These are phyloP conservation scores for Phylloporus sp. DNA, from an alignment of 768 basidiomycete species.

Conservation along the genomic window DNA sequence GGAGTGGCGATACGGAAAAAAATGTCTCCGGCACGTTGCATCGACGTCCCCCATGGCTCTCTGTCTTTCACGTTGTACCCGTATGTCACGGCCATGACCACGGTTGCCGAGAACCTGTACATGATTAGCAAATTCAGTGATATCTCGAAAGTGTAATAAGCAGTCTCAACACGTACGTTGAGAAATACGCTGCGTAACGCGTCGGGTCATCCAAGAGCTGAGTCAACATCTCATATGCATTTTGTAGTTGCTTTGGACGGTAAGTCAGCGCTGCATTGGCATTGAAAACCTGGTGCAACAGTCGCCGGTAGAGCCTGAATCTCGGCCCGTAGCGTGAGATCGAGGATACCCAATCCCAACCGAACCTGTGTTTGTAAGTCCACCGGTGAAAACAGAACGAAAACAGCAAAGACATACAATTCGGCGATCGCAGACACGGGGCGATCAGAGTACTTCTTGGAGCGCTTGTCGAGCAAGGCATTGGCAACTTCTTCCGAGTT, in stretches of 20 bases:
- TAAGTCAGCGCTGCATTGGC: slow-evolving; percentile 8
- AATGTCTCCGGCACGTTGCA: slow-evolving; percentile 9
- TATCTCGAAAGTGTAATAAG: not conserved
- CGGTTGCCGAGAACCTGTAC: slow-evolving; percentile 3
- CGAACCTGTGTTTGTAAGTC: slow-evolving; percentile 11
- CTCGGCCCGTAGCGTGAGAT: slow-evolving; percentile 18
- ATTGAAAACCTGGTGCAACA: slow-evolving; percentile 18
- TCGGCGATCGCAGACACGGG: not conserved
- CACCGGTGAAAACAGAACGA: not conserved
- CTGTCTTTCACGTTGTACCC: slow-evolving; percentile 7
- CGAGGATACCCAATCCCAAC: slow-evolving; percentile 13
- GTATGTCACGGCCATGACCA: slow-evolving; percentile 18
- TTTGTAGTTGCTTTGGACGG: slow-evolving; percentile 13
- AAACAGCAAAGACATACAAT: slow-evolving; percentile 1
- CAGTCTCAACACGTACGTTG: slow-evolving; percentile 3
- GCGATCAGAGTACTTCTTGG: slow-evolving; percentile 44
- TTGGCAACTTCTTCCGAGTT: slow-evolving; percentile 44
- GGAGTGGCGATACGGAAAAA: not conserved
- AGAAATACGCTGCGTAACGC: slow-evolving; percentile 7
- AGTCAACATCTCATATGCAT: slow-evolving; percentile 8
- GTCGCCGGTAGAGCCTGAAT: slow-evolving; percentile 21
- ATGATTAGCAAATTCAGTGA: not conserved
- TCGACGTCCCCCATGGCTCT: slow-evolving; percentile 4
- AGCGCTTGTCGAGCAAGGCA: slow-evolving; percentile 50
- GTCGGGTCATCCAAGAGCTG: slow-evolving; percentile 8